phyloP scores from a whole-genome alignment of 2,329 filamentous ascomycete genomes.

The Colletotrichum trifolii region DNA sequence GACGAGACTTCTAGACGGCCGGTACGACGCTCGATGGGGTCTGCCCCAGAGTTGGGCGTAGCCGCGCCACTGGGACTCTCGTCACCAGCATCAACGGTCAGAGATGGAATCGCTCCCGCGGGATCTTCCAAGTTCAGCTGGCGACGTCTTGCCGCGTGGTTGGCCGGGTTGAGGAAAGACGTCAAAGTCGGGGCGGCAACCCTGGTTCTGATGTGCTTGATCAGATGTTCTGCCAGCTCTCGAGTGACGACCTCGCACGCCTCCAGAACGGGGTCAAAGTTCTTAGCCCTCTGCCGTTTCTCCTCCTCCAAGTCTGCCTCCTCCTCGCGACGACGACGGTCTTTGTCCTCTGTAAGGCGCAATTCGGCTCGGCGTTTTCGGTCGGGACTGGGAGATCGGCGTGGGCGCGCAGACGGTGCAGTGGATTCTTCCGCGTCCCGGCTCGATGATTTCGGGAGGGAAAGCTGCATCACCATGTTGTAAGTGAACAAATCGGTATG shows the following conservation, averaged over 20 bases:
- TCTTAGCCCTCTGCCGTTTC: constrained; percentile 85
- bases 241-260: constrained; percentile 82
- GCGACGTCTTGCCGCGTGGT: constrained; percentile 82
- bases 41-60: constrained; percentile 73
- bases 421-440: constrained; percentile 24
- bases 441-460: constrained; percentile 43
- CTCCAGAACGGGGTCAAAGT: constrained; percentile 90
- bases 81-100: constrained; percentile 69
- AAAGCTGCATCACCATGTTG: constrained; percentile 88
- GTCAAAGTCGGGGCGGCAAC: constrained; percentile 85
- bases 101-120: constrained; percentile 48
- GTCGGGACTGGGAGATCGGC: constrained; percentile 51
- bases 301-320: constrained; percentile 89
- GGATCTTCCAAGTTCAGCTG: constrained; percentile 69
- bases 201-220: constrained; percentile 88
- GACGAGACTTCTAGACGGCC: constrained; percentile 70
- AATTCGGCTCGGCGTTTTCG: constrained; percentile 51
- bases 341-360: constrained; percentile 72
- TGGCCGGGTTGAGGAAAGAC: constrained; percentile 83
- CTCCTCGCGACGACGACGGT: constrained; percentile 75
- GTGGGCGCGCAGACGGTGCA: constrained; percentile 41
- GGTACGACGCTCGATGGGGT: constrained; percentile 70
- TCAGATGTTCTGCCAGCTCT: constrained; percentile 86
- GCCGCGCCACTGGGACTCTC: constrained; percentile 69
- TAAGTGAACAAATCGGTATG: constrained; percentile 92